phyloP scores from a whole-genome alignment of 2,329 filamentous ascomycete species.

The Onygenales sp. region DNA sequence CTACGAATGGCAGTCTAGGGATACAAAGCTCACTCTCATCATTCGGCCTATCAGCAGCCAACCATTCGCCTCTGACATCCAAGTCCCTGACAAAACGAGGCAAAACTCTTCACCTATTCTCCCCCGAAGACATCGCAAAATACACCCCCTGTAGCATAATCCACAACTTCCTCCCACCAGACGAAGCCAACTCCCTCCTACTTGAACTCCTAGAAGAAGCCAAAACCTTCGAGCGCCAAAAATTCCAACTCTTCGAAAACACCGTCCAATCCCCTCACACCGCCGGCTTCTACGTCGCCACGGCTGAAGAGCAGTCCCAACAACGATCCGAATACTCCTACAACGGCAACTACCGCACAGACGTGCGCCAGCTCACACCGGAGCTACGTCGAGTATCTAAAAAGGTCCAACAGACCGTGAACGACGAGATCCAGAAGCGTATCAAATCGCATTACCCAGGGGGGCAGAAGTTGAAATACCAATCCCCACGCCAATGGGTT shows the following conservation, averaged over 20 bases:
- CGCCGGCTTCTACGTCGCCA: constrained; percentile 72
- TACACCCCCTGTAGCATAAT: constrained; percentile 88
- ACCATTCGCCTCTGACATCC: not conserved
- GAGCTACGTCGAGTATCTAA: constrained; percentile 61
- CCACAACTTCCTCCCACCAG: constrained; percentile 71
- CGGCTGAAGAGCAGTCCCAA: constrained; percentile 54
- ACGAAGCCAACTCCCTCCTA: constrained; percentile 65
- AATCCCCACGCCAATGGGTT: constrained; percentile 63
- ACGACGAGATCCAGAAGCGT: constrained; percentile 62
- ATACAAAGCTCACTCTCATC: constrained; percentile 56
- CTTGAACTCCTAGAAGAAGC: constrained; percentile 67
- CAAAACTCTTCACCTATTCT: constrained; percentile 72
- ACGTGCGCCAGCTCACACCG: constrained; percentile 67
- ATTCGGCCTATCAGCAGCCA: constrained; percentile 10
- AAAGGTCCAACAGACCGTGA: constrained; percentile 66
- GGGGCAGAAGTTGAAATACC: constrained; percentile 65
- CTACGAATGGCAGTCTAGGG: constrained; percentile 31
- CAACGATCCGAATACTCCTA: constrained; percentile 79
- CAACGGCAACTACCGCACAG: constrained; percentile 65
- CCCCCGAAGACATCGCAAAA: constrained; percentile 67
- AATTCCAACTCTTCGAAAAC: constrained; percentile 81
- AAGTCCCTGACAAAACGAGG: constrained; percentile 55
- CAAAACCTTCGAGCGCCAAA: constrained; percentile 57
- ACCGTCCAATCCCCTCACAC: constrained; percentile 81
- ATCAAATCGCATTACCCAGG: constrained; percentile 59